Conservation (phyloP, 2,329 filamentous ascomycete genomes). For the Cladosporium cucumerinum region DNA sequence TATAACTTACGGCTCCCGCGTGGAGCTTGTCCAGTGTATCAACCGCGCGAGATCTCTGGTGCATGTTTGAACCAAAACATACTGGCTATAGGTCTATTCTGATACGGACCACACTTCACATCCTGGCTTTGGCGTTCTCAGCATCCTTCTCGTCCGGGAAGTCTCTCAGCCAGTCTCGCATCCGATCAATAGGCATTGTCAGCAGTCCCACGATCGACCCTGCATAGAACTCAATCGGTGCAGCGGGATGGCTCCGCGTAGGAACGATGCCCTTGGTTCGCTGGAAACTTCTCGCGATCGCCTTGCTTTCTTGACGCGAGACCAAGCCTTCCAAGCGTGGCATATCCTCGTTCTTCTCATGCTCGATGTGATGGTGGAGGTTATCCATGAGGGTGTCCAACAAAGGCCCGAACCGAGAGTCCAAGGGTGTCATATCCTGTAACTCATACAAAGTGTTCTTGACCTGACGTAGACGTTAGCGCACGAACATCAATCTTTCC, state of each 20-base stretch:
- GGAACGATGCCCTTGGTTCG: slow-evolving; percentile 24
- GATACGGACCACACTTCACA: not conserved
- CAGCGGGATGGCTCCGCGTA: slow-evolving; percentile 20
- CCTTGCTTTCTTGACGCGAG: slow-evolving; percentile 20
- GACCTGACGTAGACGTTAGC: slow-evolving; percentile 19
- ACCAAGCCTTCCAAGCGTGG: slow-evolving; percentile 23
- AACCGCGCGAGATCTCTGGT: not conserved
- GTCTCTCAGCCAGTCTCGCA: slow-evolving; percentile 23
- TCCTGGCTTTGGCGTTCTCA: slow-evolving; percentile 9
- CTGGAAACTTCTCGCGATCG: slow-evolving; percentile 21
- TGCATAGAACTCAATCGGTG: slow-evolving; percentile 18
- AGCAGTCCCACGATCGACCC: slow-evolving; percentile 24
- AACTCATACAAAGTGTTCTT: slow-evolving; percentile 25
- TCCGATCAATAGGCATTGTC: slow-evolving; percentile 25
- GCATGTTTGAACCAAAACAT: not conserved
- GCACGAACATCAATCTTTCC: not conserved
- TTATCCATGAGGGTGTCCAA: slow-evolving; percentile 22
- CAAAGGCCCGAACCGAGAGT: slow-evolving; percentile 21
- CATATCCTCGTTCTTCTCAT: slow-evolving; percentile 26
- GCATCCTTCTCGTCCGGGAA: slow-evolving; percentile 17
- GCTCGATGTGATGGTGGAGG: slow-evolving; percentile 24
- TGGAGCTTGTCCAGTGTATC: not conserved
- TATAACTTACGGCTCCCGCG: not conserved
- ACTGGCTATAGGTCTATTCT: not conserved
- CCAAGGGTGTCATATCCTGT: slow-evolving; percentile 21